A percentile compares a stretch with the other conserved stretches of the same genome.
Conservation (phyloP, 805 yeast genomes). For the Lipomyces chichibuensis region DNA sequence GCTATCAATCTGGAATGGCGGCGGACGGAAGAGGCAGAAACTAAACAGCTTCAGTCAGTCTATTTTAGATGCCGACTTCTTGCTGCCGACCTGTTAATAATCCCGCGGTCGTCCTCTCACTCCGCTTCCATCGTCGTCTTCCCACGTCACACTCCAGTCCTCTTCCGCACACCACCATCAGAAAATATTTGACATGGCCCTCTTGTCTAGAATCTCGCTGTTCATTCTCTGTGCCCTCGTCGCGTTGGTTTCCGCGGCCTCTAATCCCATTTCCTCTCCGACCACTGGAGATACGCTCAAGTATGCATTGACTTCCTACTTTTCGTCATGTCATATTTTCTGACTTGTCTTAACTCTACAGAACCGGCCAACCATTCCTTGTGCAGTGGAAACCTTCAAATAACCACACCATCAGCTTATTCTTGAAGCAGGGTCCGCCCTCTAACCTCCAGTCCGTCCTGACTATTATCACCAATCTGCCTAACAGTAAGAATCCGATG, state of each 20-base stretch:
- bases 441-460: constrained; percentile 42
- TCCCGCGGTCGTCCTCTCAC: not conserved
- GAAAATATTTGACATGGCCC: constrained; percentile 1
- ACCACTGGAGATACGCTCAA: constrained; percentile 23
- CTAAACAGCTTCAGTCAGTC: not conserved
- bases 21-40: not conserved
- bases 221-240: constrained; percentile 19
- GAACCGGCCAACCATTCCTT: constrained; percentile 32
- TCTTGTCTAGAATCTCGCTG: constrained; percentile 1
- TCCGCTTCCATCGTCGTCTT: not conserved
- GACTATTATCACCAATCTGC: constrained; percentile 43
- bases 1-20: not conserved
- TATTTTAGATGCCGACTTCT: not conserved
- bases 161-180: not conserved
- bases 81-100: not conserved
- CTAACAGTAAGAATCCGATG: constrained; percentile 37
- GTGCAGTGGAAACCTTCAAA: constrained; percentile 32
- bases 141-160: not conserved
- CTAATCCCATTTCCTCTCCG: constrained; percentile 30
- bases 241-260: constrained; percentile 19
- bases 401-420: constrained; percentile 42
- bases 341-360: not conserved
- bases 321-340: not conserved
- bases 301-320: constrained; percentile 8
- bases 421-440: constrained; percentile 43